A percentile compares a stretch with the other conserved stretches of the same genome.
These are phyloP conservation scores for Teunomyces atbi DNA, from an alignment of 805 yeast species.

Conservation along the genomic window DNA sequence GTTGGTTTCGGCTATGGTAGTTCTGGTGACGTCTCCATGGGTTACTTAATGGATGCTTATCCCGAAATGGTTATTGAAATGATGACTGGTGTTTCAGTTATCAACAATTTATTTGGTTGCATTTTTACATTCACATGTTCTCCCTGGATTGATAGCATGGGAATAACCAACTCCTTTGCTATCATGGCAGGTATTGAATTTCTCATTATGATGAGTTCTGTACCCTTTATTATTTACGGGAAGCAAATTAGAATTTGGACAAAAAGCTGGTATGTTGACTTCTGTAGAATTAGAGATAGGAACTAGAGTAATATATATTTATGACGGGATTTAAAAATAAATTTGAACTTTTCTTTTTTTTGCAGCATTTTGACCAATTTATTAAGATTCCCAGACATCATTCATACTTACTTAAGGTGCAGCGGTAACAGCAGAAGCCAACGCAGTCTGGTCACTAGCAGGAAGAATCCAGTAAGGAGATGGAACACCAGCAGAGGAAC, in stretches of 20 bases:
- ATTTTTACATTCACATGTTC: constrained; percentile 67
- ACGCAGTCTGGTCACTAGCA: constrained; percentile 20
- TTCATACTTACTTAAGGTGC: neutral
- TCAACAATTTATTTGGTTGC: constrained; percentile 64
- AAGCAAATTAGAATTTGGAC: constrained; percentile 59
- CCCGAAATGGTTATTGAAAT: constrained; percentile 71
- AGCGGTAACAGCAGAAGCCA: constrained; percentile 24
- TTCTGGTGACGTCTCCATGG: constrained; percentile 68
- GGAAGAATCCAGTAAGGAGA: constrained; percentile 32
- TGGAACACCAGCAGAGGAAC: constrained; percentile 36
- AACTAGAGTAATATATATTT: neutral
- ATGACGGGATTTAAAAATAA: neutral
- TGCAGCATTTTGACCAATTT: neutral
- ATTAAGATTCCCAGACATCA: neutral
- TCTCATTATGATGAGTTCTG: constrained; percentile 52
- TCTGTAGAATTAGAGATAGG: constrained; percentile 41
- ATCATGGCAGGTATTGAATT: constrained; percentile 61
- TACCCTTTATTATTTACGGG: constrained; percentile 62
- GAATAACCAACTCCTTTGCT: constrained; percentile 58
- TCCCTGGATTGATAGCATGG: constrained; percentile 55
- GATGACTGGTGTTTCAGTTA: constrained; percentile 66
- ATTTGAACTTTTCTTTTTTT: neutral
- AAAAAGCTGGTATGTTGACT: constrained; percentile 51
- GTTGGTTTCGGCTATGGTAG: constrained; percentile 71
- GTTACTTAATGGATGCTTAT: constrained; percentile 64